phyloP scores from a whole-genome alignment of 2,329 filamentous ascomycete species.

The Pyricularia grisea region DNA sequence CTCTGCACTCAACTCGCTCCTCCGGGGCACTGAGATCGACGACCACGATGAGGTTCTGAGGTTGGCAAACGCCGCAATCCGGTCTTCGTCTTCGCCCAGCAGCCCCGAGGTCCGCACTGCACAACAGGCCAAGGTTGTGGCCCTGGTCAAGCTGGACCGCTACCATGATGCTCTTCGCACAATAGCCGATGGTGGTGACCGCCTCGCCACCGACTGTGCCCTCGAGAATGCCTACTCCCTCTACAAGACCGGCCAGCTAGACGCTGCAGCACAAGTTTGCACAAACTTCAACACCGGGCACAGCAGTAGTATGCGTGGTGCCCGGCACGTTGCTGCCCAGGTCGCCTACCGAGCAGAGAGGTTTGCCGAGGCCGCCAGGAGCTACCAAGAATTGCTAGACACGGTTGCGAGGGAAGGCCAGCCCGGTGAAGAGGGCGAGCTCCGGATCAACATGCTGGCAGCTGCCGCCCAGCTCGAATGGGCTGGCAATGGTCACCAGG shows the following conservation, averaged over 20 bases:
- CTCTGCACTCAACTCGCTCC: constrained; percentile 40
- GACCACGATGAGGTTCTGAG: constrained; percentile 69
- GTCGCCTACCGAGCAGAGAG: constrained; percentile 66
- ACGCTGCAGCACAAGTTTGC: constrained; percentile 46
- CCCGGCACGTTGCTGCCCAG: constrained; percentile 50
- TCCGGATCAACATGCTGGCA: constrained; percentile 68
- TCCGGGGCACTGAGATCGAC: constrained; percentile 45
- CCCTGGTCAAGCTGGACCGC: constrained; percentile 72
- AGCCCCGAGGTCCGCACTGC: constrained; percentile 31
- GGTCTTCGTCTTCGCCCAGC: constrained; percentile 42
- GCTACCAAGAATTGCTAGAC: constrained; percentile 51
- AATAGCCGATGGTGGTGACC: constrained; percentile 53
- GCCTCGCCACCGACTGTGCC: constrained; percentile 48
- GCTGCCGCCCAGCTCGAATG: constrained; percentile 65
- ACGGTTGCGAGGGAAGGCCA: constrained; percentile 29
- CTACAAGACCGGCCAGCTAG: constrained; percentile 66
- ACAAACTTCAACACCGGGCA: constrained; percentile 16
- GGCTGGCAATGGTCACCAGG: constrained; percentile 44
- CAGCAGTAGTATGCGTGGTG: constrained; percentile 9
- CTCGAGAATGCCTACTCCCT: constrained; percentile 75
- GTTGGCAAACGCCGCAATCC: constrained; percentile 51
- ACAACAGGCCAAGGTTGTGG: constrained; percentile 62
- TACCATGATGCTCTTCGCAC: constrained; percentile 67
- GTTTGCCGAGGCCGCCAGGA: constrained; percentile 54
- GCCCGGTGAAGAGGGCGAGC: constrained; percentile 59